Evolutionary conservation across 106 monocot species (phyloP).

Genomic region (Vanilla planifolia): DNA sequence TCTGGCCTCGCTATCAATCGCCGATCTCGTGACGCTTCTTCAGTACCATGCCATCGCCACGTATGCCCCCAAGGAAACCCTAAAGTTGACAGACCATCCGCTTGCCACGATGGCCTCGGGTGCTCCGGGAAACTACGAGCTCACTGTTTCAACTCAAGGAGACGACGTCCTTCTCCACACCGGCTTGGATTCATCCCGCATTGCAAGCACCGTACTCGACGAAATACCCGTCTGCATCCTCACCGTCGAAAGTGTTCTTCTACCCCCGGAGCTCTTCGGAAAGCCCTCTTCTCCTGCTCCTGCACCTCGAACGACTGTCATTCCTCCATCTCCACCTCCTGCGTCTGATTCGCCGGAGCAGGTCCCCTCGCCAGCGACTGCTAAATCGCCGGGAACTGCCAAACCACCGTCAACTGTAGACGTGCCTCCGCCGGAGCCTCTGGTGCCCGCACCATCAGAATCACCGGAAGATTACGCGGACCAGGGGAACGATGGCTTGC

Average conservation of each 20-base stretch:
- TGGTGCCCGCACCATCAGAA: slow-evolving; percentile 45
- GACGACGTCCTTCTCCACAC: slow-evolving; percentile 72
- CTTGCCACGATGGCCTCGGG: slow-evolving; percentile 68
- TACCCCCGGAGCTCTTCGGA: slow-evolving; percentile 50
- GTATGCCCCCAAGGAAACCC: slow-evolving; percentile 72
- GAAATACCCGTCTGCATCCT: slow-evolving; percentile 40
- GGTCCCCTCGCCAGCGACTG: too few relatives aligned
- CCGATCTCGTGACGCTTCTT: slow-evolving; percentile 81
- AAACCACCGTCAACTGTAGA: too few relatives aligned
- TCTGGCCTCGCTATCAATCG: slow-evolving; percentile 47
- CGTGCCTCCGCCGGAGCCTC: slow-evolving; percentile 24
- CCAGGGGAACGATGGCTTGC: slow-evolving; percentile 24
- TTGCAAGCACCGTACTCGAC: slow-evolving; percentile 53
- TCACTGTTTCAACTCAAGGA: slow-evolving; percentile 46
- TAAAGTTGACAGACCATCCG: slow-evolving; percentile 26
- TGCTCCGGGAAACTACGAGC: slow-evolving; percentile 67
- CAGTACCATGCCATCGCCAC: slow-evolving; percentile 87
- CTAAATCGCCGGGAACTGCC: too few relatives aligned
- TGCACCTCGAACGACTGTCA: too few relatives aligned
- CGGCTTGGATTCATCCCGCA: slow-evolving; percentile 64
- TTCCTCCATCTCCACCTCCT: too few relatives aligned
- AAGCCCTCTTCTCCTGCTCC: slow-evolving; percentile 18
- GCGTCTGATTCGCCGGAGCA: not conserved
- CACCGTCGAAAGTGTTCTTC: slow-evolving; percentile 48
- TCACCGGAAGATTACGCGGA: slow-evolving; percentile 59